Conservation (phyloP, 225 moss, liverwort and hornwort species). For the Thuidium tamariscinum region DNA sequence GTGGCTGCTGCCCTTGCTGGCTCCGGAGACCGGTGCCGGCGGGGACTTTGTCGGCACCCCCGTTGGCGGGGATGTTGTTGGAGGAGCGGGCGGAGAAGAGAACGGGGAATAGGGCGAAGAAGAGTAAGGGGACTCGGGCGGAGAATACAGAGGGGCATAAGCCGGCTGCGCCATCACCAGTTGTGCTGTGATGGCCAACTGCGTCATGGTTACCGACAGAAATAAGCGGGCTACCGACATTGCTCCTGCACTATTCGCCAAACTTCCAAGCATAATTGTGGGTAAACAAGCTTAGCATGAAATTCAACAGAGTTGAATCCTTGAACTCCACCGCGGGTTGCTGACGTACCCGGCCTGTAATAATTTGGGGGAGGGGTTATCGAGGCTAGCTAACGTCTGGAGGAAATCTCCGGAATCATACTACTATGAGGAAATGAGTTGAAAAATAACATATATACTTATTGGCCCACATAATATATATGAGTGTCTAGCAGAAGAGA, state of each 20-base stretch:
- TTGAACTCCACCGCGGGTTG: not conserved
- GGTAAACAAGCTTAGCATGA: not conserved
- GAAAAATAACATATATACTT: not conserved
- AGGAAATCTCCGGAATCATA: not conserved
- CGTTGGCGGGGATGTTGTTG: not conserved
- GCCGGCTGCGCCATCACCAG: not conserved
- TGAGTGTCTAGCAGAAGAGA: not conserved
- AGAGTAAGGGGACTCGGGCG: not conserved
- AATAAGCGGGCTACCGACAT: not conserved
- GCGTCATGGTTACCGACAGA: not conserved
- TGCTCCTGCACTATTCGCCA: not conserved
- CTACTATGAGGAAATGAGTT: not conserved
- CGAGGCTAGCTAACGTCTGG: not conserved
- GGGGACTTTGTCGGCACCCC: not conserved
- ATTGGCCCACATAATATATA: not conserved
- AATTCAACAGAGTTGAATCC: not conserved
- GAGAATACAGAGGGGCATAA: fast-evolving
- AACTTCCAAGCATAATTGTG: not conserved
- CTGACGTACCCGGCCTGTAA: not conserved
- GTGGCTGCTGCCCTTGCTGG: not conserved
- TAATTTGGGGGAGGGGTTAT: not conserved
- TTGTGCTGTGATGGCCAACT: not conserved
- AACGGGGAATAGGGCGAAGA: too few species aligned
- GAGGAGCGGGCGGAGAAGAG: too few species aligned
- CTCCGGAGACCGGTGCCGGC: not conserved